These are phyloP conservation scores for Macrophomina tecta DNA, from an alignment of 2,329 filamentous ascomycete species.

Conservation along the genomic window DNA sequence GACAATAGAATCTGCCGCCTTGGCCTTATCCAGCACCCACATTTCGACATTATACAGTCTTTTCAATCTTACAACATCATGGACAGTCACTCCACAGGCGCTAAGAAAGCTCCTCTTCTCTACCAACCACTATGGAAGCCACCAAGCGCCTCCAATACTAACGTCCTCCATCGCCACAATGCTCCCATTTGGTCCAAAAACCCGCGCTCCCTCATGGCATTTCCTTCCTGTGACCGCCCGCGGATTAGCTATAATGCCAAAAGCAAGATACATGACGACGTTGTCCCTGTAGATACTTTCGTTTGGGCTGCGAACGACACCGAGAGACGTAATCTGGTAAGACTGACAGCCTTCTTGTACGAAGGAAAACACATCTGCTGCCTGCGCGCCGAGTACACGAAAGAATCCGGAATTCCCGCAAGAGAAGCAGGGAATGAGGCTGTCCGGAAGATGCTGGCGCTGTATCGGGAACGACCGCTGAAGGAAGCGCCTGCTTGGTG, in stretches of 20 bases:
- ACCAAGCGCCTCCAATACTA: background rate
- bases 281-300: conserved; percentile 28
- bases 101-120: background rate
- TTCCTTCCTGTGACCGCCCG: background rate
- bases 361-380: conserved; percentile 1
- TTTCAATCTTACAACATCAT: background rate
- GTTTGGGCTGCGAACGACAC: conserved; percentile 28
- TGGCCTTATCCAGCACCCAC: conserved; percentile 11
- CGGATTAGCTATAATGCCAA: background rate
- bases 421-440: background rate
- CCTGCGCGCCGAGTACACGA: conserved; percentile 3
- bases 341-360: conserved; percentile 26
- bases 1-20: conserved; percentile 14
- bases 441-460: background rate
- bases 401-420: background rate
- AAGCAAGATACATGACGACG: conserved; percentile 5
- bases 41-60: background rate
- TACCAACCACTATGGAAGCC: background rate
- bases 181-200: background rate
- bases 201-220: background rate
- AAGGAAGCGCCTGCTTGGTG: background rate
- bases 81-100: conserved; percentile 5
- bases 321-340: conserved; percentile 5
- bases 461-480: background rate
- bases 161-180: background rate